These are phyloP conservation scores for Micromonas commoda DNA, from an alignment of 139 green algal species.

Conservation along the genomic window DNA sequence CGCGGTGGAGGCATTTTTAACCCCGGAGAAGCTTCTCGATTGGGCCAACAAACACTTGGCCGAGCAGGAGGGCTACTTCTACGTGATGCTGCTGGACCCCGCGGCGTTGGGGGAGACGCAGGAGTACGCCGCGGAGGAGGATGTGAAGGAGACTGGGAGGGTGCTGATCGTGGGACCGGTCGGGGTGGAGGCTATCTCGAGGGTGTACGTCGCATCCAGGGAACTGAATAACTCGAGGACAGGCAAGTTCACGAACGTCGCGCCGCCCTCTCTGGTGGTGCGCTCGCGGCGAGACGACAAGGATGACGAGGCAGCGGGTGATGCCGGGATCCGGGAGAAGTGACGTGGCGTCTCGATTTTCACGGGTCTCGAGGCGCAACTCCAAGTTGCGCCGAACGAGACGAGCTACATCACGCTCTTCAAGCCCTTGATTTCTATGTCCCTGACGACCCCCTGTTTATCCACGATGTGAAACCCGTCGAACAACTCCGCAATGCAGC, in stretches of 20 bases:
- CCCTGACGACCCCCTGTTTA: no score
- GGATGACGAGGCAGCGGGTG: no score
- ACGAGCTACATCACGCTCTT: no score
- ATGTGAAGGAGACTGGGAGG: background rate
- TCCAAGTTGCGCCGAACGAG: no score
- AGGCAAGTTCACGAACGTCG: background rate
- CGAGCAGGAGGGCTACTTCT: background rate
- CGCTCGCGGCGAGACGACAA: no score
- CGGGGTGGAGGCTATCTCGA: background rate
- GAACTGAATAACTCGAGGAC: background rate
- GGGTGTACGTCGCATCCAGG: background rate
- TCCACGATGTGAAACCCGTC: background rate
- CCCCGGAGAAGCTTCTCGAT: background rate
- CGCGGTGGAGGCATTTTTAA: background rate
- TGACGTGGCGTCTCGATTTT: no score
- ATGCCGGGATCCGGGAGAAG: no score
- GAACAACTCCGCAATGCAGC: constrained; percentile 85
- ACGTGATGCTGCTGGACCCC: background rate
- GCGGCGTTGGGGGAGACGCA: background rate
- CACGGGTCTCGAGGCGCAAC: no score
- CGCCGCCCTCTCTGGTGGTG: no score
- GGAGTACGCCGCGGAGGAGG: background rate
- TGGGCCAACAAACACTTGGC: background rate
- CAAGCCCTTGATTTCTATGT: no score
- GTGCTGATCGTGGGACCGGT: background rate